These are phyloP conservation scores for Phytopythium montanum DNA, from an alignment of 352 stramenopile genomes.

Conservation along the genomic window DNA sequence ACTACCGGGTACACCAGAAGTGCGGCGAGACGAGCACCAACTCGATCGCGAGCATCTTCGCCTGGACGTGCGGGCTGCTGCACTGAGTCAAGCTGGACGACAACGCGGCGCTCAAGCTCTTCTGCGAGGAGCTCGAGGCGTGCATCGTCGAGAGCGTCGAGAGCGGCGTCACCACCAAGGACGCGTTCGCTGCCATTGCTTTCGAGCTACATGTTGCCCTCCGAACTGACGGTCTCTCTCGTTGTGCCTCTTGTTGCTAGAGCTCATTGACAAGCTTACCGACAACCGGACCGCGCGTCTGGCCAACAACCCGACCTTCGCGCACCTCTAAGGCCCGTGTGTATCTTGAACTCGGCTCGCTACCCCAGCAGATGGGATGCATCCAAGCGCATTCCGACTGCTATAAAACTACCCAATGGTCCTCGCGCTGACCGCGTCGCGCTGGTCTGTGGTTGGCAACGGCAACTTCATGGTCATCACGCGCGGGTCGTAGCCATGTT, in stretches of 20 bases:
- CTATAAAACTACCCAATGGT: neutral
- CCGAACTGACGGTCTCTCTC: conserved; percentile 12
- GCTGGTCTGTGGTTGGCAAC: neutral
- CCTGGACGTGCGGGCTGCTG: conserved; percentile 80
- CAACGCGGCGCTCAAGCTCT: conserved; percentile 72
- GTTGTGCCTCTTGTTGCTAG: conserved; percentile 4
- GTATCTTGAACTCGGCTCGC: neutral
- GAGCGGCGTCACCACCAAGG: conserved; percentile 84
- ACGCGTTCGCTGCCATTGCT: conserved; percentile 80
- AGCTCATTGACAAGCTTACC: conserved; percentile 56
- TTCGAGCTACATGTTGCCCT: conserved; percentile 67
- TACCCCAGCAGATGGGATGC: neutral
- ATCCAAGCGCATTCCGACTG: neutral
- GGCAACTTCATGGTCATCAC: neutral
- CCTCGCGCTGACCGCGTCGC: neutral
- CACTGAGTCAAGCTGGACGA: conserved; percentile 85
- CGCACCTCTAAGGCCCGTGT: conserved; percentile 15
- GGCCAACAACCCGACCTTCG: conserved; percentile 31
- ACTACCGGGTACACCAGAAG: conserved; percentile 88
- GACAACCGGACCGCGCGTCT: conserved; percentile 42
- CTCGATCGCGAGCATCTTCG: conserved; percentile 88
- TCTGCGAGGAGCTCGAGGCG: conserved; percentile 71
- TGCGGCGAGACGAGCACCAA: conserved; percentile 87
- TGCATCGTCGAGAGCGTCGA: conserved; percentile 84
- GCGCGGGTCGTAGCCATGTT: neutral